These are phyloP conservation scores for Pseudocercospora eumusae DNA, from an alignment of 2,329 filamentous ascomycete genomes.

Conservation along the genomic window DNA sequence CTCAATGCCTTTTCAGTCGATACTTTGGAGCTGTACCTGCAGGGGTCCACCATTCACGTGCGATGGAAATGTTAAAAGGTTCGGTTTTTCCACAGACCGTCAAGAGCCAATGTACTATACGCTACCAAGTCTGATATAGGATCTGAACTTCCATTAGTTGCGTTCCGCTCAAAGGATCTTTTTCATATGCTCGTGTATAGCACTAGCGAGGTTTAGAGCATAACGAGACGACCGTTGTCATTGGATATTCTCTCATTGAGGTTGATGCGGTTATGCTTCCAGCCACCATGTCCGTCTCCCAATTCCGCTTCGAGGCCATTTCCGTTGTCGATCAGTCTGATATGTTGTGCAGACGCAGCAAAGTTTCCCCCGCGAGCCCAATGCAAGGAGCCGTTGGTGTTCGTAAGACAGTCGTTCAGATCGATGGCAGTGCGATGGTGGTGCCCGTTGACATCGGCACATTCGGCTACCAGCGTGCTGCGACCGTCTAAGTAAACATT, in stretches of 20 bases:
- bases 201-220: slow-evolving; percentile 26
- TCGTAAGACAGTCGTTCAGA: slow-evolving; percentile 44
- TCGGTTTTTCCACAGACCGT: not conserved
- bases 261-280: slow-evolving; percentile 37
- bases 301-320: slow-evolving; percentile 42
- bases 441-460: slow-evolving; percentile 38
- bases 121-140: slow-evolving; percentile 6
- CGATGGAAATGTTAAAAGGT: not conserved
- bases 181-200: not conserved
- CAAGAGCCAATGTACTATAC: not conserved
- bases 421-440: slow-evolving; percentile 39
- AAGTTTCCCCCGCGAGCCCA: slow-evolving; percentile 45
- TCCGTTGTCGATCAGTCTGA: slow-evolving; percentile 39
- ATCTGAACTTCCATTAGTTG: not conserved
- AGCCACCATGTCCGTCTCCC: slow-evolving; percentile 40
- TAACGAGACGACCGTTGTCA: slow-evolving; percentile 41
- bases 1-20: slow-evolving; percentile 5
- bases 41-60: slow-evolving; percentile 6
- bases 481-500: slow-evolving; percentile 42
- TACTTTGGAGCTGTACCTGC: slow-evolving; percentile 1
- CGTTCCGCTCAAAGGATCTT: not conserved
- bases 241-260: slow-evolving; percentile 46
- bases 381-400: slow-evolving; percentile 41
- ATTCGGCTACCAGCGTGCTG: slow-evolving; percentile 44
- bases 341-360: slow-evolving; percentile 37